Conservation (phyloP, 257 asterid species). For the Eustoma russellianum region DNA sequence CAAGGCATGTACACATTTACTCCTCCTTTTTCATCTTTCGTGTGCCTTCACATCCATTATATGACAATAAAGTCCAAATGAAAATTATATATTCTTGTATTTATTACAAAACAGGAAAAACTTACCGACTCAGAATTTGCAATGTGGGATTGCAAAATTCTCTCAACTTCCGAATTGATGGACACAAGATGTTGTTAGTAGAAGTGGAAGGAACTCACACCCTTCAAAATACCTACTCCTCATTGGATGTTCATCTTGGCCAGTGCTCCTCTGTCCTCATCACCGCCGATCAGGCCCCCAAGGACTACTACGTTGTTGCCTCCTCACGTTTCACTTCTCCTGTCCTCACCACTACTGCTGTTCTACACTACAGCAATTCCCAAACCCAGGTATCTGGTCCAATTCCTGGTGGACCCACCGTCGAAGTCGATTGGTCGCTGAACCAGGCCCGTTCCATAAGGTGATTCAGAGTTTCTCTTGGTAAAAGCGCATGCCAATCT, state of each 20-base stretch:
- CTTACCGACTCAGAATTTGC: constrained; percentile 75
- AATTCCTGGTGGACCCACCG: constrained; percentile 90
- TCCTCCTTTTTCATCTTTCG: neutral
- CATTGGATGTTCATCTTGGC: constrained; percentile 77
- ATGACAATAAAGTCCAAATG: neutral
- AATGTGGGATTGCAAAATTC: constrained; percentile 79
- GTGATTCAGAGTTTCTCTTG: constrained; percentile 6
- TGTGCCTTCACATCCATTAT: neutral
- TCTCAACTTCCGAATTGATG: constrained; percentile 74
- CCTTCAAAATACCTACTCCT: constrained; percentile 60
- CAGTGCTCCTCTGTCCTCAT: constrained; percentile 82
- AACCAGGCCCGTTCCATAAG: constrained; percentile 91
- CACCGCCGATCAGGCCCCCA: constrained; percentile 74
- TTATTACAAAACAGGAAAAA: constrained; percentile 36
- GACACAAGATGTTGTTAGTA: constrained; percentile 75
- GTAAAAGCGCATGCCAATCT: too few species aligned
- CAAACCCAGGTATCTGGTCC: constrained; percentile 51
- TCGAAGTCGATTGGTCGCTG: constrained; percentile 86
- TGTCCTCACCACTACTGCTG: constrained; percentile 52
- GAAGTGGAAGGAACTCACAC: constrained; percentile 99
- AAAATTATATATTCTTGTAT: neutral
- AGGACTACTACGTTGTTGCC: constrained; percentile 60
- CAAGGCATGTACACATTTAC: constrained; percentile 30
- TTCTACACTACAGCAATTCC: constrained; percentile 63
- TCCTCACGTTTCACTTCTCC: constrained; percentile 63